These are phyloP conservation scores for Populus hybrid DNA, from an alignment of 441 rosid genomes.

Conservation along the genomic window DNA sequence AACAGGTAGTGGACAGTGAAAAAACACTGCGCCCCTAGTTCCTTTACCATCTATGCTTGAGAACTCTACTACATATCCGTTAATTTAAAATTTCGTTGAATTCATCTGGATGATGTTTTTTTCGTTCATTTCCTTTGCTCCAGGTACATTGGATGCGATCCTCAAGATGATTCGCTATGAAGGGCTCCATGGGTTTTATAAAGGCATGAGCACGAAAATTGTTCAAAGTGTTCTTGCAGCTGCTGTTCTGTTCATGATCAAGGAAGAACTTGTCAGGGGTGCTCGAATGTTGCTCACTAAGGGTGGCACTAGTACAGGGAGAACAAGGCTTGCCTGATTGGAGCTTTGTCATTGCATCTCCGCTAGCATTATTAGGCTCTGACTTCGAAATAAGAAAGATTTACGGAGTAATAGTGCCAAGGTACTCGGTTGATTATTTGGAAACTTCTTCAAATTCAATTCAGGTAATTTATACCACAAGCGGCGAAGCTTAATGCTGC, in stretches of 20 bases:
- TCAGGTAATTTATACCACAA: neutral
- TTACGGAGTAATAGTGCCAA: neutral
- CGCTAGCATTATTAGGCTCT: neutral
- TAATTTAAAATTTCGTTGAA: neutral
- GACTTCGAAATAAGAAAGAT: constrained; percentile 10
- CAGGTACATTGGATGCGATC: constrained; percentile 87
- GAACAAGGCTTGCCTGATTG: constrained; percentile 42
- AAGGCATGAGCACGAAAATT: constrained; percentile 92
- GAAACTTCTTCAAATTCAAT: neutral
- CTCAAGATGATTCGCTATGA: constrained; percentile 82
- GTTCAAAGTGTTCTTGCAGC: constrained; percentile 90
- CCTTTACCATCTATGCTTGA: neutral
- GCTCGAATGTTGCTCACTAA: constrained; percentile 52
- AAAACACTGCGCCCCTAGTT: neutral
- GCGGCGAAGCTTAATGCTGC: neutral
- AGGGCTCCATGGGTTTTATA: constrained; percentile 79
- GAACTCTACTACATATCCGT: neutral
- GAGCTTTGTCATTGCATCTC: neutral
- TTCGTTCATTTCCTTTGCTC: neutral
- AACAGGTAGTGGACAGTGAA: neutral
- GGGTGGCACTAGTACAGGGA: constrained; percentile 21
- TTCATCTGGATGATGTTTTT: neutral
- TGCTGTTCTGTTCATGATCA: constrained; percentile 83
- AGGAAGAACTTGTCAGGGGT: constrained; percentile 82
- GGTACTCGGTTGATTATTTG: neutral